These are phyloP conservation scores for Agrostemma githago DNA, from an alignment of 148 eudicot genomes.

Conservation along the genomic window DNA sequence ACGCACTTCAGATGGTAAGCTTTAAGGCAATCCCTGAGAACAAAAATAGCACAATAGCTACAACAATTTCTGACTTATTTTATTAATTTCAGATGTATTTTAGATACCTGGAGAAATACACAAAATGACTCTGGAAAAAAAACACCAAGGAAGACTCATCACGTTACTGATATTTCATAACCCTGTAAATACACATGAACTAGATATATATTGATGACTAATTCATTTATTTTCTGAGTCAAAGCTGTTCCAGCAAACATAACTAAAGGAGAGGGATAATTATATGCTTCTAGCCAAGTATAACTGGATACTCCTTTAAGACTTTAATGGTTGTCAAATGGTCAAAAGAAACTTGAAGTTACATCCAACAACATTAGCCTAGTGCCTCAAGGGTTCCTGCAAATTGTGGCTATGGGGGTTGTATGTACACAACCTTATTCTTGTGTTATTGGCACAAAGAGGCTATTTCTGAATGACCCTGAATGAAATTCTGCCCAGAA, in stretches of 20 bases:
- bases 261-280: not conserved
- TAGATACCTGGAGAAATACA: not conserved
- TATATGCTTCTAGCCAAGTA: not conserved
- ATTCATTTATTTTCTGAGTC: not conserved
- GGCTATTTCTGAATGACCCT: too few relatives aligned
- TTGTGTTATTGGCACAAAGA: too few relatives aligned
- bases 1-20: constrained; percentile 61
- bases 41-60: not conserved
- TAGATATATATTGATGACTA: not conserved
- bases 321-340: not conserved
- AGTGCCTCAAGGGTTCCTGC: too few relatives aligned
- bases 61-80: not conserved
- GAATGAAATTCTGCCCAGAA: too few relatives aligned
- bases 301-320: too few relatives aligned
- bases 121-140: not conserved
- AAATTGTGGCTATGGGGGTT: too few relatives aligned
- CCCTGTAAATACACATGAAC: not conserved
- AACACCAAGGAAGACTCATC: not conserved
- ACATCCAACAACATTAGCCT: too few relatives aligned
- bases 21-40: constrained; percentile 49
- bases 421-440: too few relatives aligned
- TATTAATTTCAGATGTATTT: not conserved
- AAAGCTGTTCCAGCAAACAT: not conserved
- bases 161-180: not conserved
- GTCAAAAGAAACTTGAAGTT: not conserved